These are phyloP conservation scores for Penicillium corylophilum DNA, from an alignment of 2,329 filamentous ascomycete species.

Conservation along the genomic window DNA sequence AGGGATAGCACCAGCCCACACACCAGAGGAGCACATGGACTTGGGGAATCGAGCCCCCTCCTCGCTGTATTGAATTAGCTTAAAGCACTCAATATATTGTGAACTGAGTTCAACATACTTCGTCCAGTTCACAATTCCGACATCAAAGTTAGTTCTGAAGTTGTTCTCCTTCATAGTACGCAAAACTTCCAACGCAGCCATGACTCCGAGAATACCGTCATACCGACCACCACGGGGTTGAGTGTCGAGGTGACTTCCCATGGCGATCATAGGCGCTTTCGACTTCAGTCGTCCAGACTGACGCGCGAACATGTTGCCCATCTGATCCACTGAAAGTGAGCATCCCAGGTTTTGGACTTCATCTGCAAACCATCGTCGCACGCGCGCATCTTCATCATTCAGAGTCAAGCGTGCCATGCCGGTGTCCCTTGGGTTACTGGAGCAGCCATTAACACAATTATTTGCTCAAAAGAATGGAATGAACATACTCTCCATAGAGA, in stretches of 20 bases:
- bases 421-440: constrained; percentile 25
- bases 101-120: constrained; percentile 51
- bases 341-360: constrained; percentile 63
- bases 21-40: constrained; percentile 70
- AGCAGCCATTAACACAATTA: background rate
- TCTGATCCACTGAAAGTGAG: constrained; percentile 62
- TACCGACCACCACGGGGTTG: constrained; percentile 52
- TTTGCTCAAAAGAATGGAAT: background rate
- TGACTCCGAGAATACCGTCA: constrained; percentile 71
- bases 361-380: constrained; percentile 67
- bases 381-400: constrained; percentile 65
- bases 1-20: constrained; percentile 66
- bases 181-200: constrained; percentile 68
- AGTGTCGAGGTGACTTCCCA: constrained; percentile 46
- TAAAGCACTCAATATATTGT: background rate
- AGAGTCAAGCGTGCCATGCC: constrained; percentile 72
- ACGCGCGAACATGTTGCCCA: constrained; percentile 44
- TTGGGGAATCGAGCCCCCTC: constrained; percentile 75
- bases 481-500: constrained; percentile 29
- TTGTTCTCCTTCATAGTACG: constrained; percentile 63
- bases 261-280: constrained; percentile 35
- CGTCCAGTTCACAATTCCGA: constrained; percentile 64
- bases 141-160: constrained; percentile 64
- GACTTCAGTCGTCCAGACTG: constrained; percentile 20
- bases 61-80: constrained; percentile 52